Conservation (phyloP, 176 grass and related monocot genomes). For the Rhipidocladum racemiflorum region DNA sequence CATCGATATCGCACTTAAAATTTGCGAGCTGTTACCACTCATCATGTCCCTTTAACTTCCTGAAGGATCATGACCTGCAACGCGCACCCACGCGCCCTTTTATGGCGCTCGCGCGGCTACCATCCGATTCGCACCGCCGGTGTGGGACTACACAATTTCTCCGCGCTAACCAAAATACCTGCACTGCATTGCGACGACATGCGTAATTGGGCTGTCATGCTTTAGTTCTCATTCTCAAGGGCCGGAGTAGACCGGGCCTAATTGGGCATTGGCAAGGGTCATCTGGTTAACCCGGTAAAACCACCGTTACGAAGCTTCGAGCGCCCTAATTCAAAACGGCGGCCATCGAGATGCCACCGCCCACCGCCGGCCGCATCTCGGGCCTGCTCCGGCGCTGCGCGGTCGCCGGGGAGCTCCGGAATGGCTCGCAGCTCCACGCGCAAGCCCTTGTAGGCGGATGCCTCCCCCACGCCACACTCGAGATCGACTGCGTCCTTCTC, state of each 20-base stretch:
- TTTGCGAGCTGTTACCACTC: slow-evolving; percentile 17
- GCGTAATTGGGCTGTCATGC: too few species aligned
- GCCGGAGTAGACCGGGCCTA: too few species aligned
- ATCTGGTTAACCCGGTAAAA: background rate
- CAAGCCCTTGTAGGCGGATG: slow-evolving; percentile 2
- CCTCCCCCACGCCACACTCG: slow-evolving; percentile 42
- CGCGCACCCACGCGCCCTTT: background rate
- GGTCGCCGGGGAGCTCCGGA: background rate
- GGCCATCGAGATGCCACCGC: slow-evolving; percentile 1
- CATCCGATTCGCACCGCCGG: fast-evolving
- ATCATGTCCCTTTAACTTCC: slow-evolving; percentile 32
- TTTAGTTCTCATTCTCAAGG: too few species aligned
- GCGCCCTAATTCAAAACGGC: background rate
- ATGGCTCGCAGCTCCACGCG: slow-evolving; percentile 33
- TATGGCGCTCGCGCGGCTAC: background rate
- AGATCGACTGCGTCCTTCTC: slow-evolving; percentile 44
- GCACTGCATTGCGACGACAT: too few species aligned
- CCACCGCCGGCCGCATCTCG: slow-evolving; percentile 24
- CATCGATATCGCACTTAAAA: slow-evolving; percentile 25
- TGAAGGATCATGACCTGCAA: background rate
- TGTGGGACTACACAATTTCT: slow-evolving; percentile 17
- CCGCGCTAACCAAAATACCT: too few species aligned
- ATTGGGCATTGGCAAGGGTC: too few species aligned
- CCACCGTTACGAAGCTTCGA: background rate
- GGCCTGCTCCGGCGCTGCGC: slow-evolving; percentile 29